Base-by-base conservation (phyloP, 495 filamentous ascomycete genomes). In the Talaromyces borbonicus region DNA sequence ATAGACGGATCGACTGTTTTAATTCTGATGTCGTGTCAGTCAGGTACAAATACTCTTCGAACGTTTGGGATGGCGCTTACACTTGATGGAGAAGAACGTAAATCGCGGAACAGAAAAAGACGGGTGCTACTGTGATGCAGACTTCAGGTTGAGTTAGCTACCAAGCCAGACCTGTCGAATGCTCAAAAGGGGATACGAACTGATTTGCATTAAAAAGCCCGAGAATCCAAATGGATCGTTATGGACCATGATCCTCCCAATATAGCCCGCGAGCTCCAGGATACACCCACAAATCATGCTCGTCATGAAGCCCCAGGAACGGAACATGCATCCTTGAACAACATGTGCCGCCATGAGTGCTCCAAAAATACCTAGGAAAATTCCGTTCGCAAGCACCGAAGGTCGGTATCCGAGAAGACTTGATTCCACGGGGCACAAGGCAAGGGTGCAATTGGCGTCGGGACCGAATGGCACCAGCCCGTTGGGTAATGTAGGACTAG, bases 31-130 rank as follows among this genome's bases (percentile, higher is more conserved):
- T 11, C 5, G 14, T 31, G 27, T 31, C 27, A 31, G 5, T n/a
- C 27, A 31, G 14, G 27, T 31, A 8, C 27, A 31, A 31, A 5
- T 9, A 31, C 27, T 31, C 27, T n/a, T n/a, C n/a, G n/a, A n/a
- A n/a, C n/a, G n/a, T 31, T 31, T 5, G 27, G 9, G 53, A 38
- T n/a, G n/a, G 23, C 8, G 56, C 60, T 49, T 46, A 66, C 64
- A 58, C 54, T 48, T 60, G 53, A 11, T 62, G 58, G 44, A 72
- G 58, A 14, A 72, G 77, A 44, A 80, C 57, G 56, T 83, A 83
- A 46, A 81, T 74, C 11, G 67, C 75, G 0, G 77, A 77, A 8
- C 73, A 69, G 49, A 74, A 66, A 50, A 74, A 81, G 20, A 75
- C 69, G 0, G 79, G 79, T 2, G 64, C 75, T 27, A 74, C 62